Conservation (phyloP, 2,329 filamentous ascomycete genomes). For the Leptographium radiaticola region DNA sequence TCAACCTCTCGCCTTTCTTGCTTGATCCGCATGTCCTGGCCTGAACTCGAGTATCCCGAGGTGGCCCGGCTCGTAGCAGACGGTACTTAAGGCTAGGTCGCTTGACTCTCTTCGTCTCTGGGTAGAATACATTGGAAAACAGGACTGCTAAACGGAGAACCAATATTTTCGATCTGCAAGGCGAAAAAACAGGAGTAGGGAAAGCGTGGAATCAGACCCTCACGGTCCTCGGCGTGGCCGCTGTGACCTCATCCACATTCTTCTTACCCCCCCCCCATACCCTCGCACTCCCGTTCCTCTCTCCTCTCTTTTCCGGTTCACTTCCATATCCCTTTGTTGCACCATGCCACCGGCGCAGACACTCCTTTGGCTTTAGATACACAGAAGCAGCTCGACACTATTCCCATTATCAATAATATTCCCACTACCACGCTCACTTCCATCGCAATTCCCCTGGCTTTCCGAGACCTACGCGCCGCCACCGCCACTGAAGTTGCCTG, state of each 20-base stretch:
- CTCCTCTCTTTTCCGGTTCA: background rate
- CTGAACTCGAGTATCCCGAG: background rate
- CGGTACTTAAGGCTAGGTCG: background rate
- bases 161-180: background rate
- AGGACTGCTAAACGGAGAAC: background rate
- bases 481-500: background rate
- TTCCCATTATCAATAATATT: no score
- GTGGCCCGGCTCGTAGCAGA: background rate
- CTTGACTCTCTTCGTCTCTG: background rate
- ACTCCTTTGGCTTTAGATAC: background rate
- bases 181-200: background rate
- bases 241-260: background rate
- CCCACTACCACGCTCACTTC: background rate
- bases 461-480: background rate
- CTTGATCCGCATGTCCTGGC: background rate
- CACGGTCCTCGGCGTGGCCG: background rate
- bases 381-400: background rate
- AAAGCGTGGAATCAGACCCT: background rate
- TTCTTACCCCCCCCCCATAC: background rate
- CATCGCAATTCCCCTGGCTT: background rate
- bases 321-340: background rate
- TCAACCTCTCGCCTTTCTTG: no score
- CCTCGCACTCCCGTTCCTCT: background rate
- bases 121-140: background rate
- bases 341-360: background rate